Evolutionary conservation across 2,329 filamentous ascomycete species (phyloP).

Genomic region (Penicillium thymicola): DNA sequence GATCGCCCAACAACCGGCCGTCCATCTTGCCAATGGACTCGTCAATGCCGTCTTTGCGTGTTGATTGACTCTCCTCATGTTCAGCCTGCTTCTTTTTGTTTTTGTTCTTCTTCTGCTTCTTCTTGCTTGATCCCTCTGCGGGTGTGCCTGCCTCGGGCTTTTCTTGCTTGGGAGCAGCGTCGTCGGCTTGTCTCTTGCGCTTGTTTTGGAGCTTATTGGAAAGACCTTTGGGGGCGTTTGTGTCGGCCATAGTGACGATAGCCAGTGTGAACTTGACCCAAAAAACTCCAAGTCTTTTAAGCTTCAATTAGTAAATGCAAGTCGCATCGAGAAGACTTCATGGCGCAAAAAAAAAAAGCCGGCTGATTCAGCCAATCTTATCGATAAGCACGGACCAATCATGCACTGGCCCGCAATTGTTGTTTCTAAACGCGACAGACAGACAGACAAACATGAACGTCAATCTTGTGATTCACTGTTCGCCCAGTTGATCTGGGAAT

Average conservation of each 20-base stretch:
- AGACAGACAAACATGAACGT: constrained; percentile 11
- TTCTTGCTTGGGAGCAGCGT: constrained; percentile 19
- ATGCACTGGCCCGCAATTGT: constrained; percentile 16
- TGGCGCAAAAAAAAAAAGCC: constrained; percentile 9
- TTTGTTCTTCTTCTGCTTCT: constrained; percentile 30
- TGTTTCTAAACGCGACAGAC: constrained; percentile 19
- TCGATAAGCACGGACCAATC: constrained; percentile 32
- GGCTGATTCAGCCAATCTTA: constrained; percentile 33
- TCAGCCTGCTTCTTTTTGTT: constrained; percentile 26
- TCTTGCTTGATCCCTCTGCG: constrained; percentile 32
- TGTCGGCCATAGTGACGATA: constrained; percentile 21
- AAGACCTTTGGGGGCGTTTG: constrained; percentile 24
- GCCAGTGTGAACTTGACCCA: neutral
- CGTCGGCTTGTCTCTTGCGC: constrained; percentile 40
- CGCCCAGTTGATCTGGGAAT: neutral
- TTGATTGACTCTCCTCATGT: constrained; percentile 28
- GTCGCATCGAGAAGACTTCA: constrained; percentile 8
- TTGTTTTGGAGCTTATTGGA: constrained; percentile 39
- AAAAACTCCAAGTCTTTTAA: neutral
- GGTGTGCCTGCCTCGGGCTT: constrained; percentile 20
- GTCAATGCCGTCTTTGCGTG: constrained; percentile 69
- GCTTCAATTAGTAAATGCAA: constrained; percentile 9
- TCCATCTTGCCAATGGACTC: constrained; percentile 79
- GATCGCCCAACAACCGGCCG: constrained; percentile 75
- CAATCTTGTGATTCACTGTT: neutral